Base-by-base conservation (phyloP, 2,329 filamentous ascomycete genomes). In the Cladosporium sp. region DNA sequence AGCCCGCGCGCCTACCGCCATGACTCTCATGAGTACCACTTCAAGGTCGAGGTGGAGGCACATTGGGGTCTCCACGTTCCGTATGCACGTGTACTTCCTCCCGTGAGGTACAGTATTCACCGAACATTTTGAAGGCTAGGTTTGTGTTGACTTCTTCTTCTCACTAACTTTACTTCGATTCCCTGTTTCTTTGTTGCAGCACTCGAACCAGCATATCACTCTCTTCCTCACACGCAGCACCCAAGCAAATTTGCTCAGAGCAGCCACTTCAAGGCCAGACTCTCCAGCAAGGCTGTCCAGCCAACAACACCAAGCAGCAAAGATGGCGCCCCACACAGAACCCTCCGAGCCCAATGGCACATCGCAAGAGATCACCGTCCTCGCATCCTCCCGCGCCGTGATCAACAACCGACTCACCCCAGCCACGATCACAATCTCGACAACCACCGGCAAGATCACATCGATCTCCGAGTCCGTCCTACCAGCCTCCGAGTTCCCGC, bases 301-400 rank as follows among this genome's bases (percentile, higher is more conserved):
- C 39, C 39, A 5, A 21, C 39, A 3, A 46, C 39, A 21, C 8
- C 3, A 11, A 39, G 13, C 56, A 46, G 16, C 59, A 11, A 67
- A 16, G 54, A 75, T 75, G 73, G 73, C 73, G 16, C 73, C 73
- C 21, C 73, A 69, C 64, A 76, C 72, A 32, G 72, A 72, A 28
- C 70, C 70, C 32, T 64, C 66, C 51, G 70, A 71, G 26, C 72
- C 72, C 23, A 72, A 73, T 36, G 48, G 63, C 13, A 28, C 28
- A 5, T 16, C 23, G 2, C 69, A 69, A 13, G 58, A 70, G 6
- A 85, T 93, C 72, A 88, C 87, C 53, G 91, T 97, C 66, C 84
- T 98, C 65, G 90, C 90, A 65, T 98, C 95, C 1, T 91, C 89
- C 26, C 87, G 93, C 72, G 91, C 91, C 64, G 88, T 98, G 58